These are phyloP conservation scores for Chernovozyma sophiae-reginae DNA, from an alignment of 1,139 yeast species.

Conservation along the genomic window DNA sequence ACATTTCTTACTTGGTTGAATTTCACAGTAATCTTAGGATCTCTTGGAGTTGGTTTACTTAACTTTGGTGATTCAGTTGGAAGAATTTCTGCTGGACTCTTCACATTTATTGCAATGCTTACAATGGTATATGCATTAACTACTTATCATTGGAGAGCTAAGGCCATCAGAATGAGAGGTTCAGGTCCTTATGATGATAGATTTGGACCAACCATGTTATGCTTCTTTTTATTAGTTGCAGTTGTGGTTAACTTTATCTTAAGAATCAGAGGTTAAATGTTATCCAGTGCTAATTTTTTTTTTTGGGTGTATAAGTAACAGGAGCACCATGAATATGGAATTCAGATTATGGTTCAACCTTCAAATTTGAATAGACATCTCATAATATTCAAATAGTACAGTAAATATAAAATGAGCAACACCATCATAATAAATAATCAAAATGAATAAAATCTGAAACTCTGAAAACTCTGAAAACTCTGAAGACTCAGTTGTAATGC, in stretches of 20 bases:
- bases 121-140: slow-evolving; percentile 94
- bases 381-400: too few species aligned
- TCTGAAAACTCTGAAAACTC: too few species aligned
- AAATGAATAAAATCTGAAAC: too few species aligned
- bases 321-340: too few species aligned
- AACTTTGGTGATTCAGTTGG: slow-evolving; percentile 96
- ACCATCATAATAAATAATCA: too few species aligned
- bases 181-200: slow-evolving; percentile 98
- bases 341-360: too few species aligned
- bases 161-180: slow-evolving; percentile 95
- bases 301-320: too few species aligned
- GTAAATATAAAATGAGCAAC: too few species aligned
- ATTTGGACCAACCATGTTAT: slow-evolving; percentile 97
- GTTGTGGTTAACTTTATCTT: slow-evolving; percentile 87
- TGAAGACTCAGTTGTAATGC: too few species aligned
- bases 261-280: slow-evolving; percentile 58
- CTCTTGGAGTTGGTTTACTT: slow-evolving; percentile 90
- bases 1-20: slow-evolving; percentile 97
- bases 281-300: too few species aligned
- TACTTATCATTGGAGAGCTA: slow-evolving; percentile 99
- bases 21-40: slow-evolving; percentile 95
- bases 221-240: slow-evolving; percentile 87
- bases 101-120: slow-evolving; percentile 93
- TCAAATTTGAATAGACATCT: too few species aligned
- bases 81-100: slow-evolving; percentile 86